phyloP scores from a whole-genome alignment of 2,329 filamentous ascomycete genomes.

The Pestalotiopsis sp. region DNA sequence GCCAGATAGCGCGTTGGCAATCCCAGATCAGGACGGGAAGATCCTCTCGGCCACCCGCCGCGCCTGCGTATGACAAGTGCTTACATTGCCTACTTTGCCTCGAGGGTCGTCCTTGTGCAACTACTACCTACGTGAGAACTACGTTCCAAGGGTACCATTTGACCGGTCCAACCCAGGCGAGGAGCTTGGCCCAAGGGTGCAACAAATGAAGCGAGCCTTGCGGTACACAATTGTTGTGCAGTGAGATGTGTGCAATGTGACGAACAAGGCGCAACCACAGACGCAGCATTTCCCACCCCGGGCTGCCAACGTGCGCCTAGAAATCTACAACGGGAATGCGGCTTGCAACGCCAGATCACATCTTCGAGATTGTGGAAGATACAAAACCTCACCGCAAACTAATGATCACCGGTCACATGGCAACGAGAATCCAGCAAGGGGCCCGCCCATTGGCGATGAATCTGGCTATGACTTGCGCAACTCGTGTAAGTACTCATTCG shows the following conservation, averaged over 20 bases:
- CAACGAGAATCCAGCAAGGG: background rate
- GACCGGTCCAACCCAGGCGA: background rate
- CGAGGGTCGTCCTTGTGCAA: background rate
- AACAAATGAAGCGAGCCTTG: background rate
- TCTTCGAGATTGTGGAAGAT: background rate
- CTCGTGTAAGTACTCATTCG: background rate
- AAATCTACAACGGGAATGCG: background rate
- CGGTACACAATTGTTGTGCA: background rate
- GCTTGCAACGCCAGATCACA: background rate
- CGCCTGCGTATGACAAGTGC: background rate
- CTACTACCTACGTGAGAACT: background rate
- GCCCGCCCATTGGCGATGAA: background rate
- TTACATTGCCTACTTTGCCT: background rate
- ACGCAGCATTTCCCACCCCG: background rate
- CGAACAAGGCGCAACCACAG: background rate
- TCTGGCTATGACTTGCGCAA: background rate
- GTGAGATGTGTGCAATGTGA: background rate
- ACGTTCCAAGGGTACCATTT: background rate
- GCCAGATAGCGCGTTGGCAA: background rate
- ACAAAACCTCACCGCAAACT: background rate
- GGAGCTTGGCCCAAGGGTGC: background rate
- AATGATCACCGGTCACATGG: background rate
- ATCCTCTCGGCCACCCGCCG: background rate
- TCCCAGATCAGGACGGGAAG: constrained; percentile 8
- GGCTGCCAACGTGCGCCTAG: background rate